phyloP scores from a whole-genome alignment of 2,329 filamentous ascomycete species.

The Aspergillus fumigatiaffinis region DNA sequence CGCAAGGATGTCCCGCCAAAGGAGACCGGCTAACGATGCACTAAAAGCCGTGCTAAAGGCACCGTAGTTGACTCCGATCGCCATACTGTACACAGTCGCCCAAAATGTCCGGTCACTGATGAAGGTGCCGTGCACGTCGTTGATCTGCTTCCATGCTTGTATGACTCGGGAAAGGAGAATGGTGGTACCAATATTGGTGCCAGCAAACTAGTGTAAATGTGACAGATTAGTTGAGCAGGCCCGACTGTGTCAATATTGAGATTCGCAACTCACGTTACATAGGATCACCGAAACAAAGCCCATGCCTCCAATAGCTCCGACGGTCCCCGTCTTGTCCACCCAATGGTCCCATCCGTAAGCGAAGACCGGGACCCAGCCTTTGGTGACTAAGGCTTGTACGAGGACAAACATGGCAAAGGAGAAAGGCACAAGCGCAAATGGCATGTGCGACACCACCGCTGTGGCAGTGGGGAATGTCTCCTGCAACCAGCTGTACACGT shows the following conservation, averaged over 20 bases:
- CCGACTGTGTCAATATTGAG: neutral
- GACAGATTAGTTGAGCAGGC: conserved; percentile 11
- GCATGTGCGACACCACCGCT: conserved; percentile 62
- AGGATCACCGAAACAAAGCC: conserved; percentile 66
- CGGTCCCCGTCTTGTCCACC: conserved; percentile 64
- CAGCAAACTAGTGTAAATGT: conserved; percentile 56
- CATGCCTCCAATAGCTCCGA: conserved; percentile 69
- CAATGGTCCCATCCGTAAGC: conserved; percentile 71
- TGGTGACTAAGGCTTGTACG: conserved; percentile 67
- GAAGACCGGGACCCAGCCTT: conserved; percentile 71
- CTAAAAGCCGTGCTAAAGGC: conserved; percentile 71
- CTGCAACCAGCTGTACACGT: conserved; percentile 56
- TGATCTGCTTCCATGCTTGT: conserved; percentile 64
- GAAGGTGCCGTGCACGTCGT: conserved; percentile 40
- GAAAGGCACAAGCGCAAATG: conserved; percentile 66
- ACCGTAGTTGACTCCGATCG: conserved; percentile 69
- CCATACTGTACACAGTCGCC: conserved; percentile 72
- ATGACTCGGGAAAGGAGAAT: conserved; percentile 69
- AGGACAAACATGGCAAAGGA: conserved; percentile 72
- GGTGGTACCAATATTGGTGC: conserved; percentile 72
- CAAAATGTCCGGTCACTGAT: conserved; percentile 66
- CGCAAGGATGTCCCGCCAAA: conserved; percentile 68
- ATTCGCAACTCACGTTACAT: conserved; percentile 60
- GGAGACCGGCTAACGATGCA: conserved; percentile 65
- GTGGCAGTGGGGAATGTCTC: conserved; percentile 69